Evolutionary conservation across 1,284 basidiomycete genomes (phyloP).

Genomic region (Leccinum proliferum): DNA sequence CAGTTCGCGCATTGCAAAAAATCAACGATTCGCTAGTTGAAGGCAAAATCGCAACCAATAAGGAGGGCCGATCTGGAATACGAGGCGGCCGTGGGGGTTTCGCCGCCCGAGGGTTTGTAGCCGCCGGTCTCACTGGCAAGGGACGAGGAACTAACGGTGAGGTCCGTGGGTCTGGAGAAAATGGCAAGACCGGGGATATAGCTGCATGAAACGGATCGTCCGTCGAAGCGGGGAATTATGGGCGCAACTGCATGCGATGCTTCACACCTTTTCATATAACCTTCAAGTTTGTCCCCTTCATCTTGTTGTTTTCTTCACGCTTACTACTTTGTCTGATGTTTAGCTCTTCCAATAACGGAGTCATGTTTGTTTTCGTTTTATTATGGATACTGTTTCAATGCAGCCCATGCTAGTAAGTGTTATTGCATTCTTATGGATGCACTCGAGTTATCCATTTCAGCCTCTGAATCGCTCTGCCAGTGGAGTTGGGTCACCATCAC

Average conservation of each 20-base stretch:
- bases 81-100: constrained; percentile 39
- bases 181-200: constrained; percentile 21
- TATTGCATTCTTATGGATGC: constrained; percentile 11
- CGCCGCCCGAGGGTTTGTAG: constrained; percentile 57
- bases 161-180: constrained; percentile 25
- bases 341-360: constrained; percentile 18
- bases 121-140: constrained; percentile 55
- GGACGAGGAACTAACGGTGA: constrained; percentile 30
- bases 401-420: not conserved
- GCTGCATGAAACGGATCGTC: constrained; percentile 19
- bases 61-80: constrained; percentile 38
- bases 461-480: not conserved
- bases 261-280: constrained; percentile 19
- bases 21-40: constrained; percentile 59
- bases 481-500: too few relatives aligned
- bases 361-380: constrained; percentile 19
- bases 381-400: not conserved
- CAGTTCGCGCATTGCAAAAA: constrained; percentile 40
- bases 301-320: constrained; percentile 12
- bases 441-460: not conserved
- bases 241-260: constrained; percentile 16
- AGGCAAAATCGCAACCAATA: constrained; percentile 64
- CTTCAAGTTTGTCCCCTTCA: constrained; percentile 3
- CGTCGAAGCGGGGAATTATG: constrained; percentile 17
- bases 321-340: constrained; percentile 11